Conservation (phyloP, 768 basidiomycete species). For the Boletus reticuloceps region DNA sequence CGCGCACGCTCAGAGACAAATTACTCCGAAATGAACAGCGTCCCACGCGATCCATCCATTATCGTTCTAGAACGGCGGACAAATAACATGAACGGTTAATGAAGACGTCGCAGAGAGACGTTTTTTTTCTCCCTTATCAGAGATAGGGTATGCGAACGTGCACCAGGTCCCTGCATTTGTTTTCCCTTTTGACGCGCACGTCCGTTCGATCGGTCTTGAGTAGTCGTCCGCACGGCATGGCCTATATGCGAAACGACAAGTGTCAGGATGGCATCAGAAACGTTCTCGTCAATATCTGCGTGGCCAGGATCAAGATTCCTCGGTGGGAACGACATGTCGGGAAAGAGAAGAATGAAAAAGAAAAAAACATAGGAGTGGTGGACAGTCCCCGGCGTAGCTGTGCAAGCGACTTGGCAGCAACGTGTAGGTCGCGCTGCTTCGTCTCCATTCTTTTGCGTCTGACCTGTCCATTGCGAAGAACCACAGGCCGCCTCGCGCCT, state of each 20-base stretch:
- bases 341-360: not conserved
- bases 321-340: not conserved
- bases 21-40: slow-evolving; percentile 17
- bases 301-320: not conserved
- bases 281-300: not conserved
- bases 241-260: not conserved
- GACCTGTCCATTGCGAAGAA: slow-evolving; percentile 3
- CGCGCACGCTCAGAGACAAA: not conserved
- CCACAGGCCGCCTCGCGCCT: slow-evolving; percentile 4
- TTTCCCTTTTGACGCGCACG: not conserved
- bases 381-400: slow-evolving; percentile 2
- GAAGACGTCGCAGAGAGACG: not conserved
- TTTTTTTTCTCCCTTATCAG: slow-evolving; percentile 4
- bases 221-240: not conserved
- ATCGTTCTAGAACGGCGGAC: slow-evolving; percentile 1
- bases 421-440: slow-evolving; percentile 23
- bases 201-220: not conserved
- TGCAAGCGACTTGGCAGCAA: slow-evolving; percentile 10
- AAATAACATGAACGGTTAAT: slow-evolving; percentile 5
- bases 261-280: not conserved
- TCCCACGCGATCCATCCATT: slow-evolving; percentile 18
- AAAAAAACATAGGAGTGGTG: not conserved
- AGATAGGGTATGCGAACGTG: slow-evolving; percentile 4
- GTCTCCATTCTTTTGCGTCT: slow-evolving; percentile 7
- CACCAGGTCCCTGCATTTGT: slow-evolving; percentile 6